Percentiles rank a stretch among this genome's conserved stretches.
Conservation (phyloP, 2,329 filamentous ascomycete genomes). For the Xylaria sp. region DNA sequence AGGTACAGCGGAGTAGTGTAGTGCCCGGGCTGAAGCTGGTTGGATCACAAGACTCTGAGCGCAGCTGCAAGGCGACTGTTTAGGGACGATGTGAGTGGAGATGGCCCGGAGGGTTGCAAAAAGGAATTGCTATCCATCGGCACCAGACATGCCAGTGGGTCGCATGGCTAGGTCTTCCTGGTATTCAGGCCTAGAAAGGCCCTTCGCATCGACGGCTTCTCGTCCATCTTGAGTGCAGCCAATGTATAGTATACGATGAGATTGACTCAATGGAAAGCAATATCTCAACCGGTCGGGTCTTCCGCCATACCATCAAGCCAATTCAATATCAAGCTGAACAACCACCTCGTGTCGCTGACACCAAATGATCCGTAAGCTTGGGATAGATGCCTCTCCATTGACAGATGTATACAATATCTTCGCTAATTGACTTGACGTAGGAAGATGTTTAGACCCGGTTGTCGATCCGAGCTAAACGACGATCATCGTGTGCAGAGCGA, state of each 20-base stretch:
- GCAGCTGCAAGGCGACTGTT: conserved; percentile 15
- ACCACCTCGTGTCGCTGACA: conserved; percentile 7
- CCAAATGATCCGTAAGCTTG: conserved; percentile 8
- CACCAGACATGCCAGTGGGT: no score
- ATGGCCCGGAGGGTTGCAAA: background rate
- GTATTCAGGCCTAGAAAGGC: no score
- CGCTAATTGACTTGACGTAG: background rate
- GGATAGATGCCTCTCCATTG: conserved; percentile 5
- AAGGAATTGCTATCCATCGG: background rate
- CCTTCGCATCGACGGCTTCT: no score
- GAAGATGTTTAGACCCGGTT: background rate
- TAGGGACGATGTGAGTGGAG: conserved; percentile 14
- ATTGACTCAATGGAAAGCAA: background rate
- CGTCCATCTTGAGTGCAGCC: no score
- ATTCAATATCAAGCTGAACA: conserved; percentile 12
- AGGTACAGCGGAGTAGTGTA: background rate
- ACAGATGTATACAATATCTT: background rate
- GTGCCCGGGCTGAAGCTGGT: conserved; percentile 1
- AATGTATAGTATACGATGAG: background rate
- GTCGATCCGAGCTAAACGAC: background rate
- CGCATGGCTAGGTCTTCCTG: no score
- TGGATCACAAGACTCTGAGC: conserved; percentile 15
- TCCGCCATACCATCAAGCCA: background rate
- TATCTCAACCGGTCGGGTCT: background rate
- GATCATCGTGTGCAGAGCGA: background rate